phyloP scores from a whole-genome alignment of 73 alveolate species.

The Tetrahymena thermophila region DNA sequence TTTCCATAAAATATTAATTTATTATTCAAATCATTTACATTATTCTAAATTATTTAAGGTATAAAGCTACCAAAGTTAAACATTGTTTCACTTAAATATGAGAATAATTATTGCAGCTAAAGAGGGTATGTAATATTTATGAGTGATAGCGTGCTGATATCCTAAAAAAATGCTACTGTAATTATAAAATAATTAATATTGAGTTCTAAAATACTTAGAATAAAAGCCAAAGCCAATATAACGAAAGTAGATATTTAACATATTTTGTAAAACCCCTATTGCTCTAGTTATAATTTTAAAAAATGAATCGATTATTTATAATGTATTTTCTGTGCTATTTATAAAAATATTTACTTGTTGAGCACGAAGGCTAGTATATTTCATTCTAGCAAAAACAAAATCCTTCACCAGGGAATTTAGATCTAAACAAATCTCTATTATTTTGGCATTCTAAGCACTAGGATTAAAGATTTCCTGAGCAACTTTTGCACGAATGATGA shows the following conservation, averaged over 20 bases:
- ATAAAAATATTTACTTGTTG: background rate
- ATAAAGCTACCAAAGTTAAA: background rate
- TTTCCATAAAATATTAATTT: background rate
- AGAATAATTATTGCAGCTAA: background rate
- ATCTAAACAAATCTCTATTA: background rate
- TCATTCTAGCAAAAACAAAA: background rate
- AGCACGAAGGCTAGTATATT: background rate
- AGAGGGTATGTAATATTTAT: background rate
- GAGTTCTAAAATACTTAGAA: background rate
- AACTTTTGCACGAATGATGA: background rate
- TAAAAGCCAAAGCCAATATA: background rate
- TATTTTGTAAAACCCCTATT: background rate
- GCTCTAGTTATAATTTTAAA: background rate
- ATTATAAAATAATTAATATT: background rate
- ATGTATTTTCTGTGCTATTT: background rate
- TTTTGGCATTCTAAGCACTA: background rate
- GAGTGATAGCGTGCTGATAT: background rate
- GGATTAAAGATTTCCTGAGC: background rate
- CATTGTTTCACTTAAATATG: background rate
- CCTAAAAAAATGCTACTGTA: background rate
- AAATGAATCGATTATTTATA: background rate
- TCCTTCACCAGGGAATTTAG: background rate
- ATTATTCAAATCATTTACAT: background rate
- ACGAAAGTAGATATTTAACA: background rate
- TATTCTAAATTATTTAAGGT: background rate